Evolutionary conservation across 805 yeast species (phyloP).

Genomic region (Candida pseudofarinosa): DNA sequence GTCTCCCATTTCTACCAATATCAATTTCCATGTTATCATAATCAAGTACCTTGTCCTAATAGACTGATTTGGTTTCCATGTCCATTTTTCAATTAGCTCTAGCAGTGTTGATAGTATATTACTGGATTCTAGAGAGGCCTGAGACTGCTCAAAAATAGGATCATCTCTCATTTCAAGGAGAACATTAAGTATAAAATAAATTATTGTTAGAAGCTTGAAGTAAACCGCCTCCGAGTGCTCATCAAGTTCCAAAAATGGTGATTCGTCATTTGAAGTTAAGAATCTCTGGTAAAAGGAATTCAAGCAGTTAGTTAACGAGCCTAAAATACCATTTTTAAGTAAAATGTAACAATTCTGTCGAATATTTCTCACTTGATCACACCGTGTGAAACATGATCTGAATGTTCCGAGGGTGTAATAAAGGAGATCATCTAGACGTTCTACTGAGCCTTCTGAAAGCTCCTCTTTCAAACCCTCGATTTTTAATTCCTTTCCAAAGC

Average conservation of each 20-base stretch:
- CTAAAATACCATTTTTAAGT: background rate
- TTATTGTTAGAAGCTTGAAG: conserved; percentile 29
- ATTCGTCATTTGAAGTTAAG: background rate
- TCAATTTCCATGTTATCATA: conserved; percentile 47
- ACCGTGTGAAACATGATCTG: conserved; percentile 6
- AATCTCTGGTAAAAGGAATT: background rate
- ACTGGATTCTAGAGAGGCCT: conserved; percentile 18
- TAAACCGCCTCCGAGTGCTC: conserved; percentile 10
- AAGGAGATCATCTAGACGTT: conserved; percentile 11
- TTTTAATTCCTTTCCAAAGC: background rate
- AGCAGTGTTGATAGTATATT: conserved; percentile 45
- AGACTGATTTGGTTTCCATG: conserved; percentile 43
- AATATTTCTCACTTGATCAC: conserved; percentile 13
- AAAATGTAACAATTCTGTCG: conserved; percentile 7
- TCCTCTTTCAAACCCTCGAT: background rate
- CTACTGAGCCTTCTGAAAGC: background rate
- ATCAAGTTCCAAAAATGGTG: background rate
- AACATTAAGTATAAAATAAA: conserved; percentile 29
- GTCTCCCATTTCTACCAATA: conserved; percentile 64
- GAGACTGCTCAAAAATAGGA: conserved; percentile 11
- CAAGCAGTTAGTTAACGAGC: background rate
- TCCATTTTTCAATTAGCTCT: conserved; percentile 59
- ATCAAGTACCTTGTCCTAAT: conserved; percentile 57
- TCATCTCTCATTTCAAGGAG: conserved; percentile 13
- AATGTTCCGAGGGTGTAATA: conserved; percentile 28